Conservation (phyloP, 2,329 filamentous ascomycete species). For the Ascochyta lentis region DNA sequence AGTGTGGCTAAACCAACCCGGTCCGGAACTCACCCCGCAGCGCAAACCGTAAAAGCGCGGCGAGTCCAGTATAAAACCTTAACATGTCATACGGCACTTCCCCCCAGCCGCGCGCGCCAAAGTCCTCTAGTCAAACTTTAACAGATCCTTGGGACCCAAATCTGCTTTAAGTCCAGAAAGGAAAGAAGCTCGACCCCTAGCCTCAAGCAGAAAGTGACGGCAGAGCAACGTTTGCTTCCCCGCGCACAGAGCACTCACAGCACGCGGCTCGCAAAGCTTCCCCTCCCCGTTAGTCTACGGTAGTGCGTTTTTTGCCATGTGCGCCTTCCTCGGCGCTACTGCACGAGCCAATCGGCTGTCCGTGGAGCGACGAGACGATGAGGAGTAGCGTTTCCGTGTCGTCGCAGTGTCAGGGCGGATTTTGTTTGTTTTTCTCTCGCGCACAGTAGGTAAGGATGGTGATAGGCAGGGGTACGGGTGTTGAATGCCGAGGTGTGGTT, state of each 20-base stretch:
- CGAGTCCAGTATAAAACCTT: not conserved
- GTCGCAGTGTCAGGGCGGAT: not conserved
- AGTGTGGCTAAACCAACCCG: not conserved
- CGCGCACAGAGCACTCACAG: conserved; percentile 6
- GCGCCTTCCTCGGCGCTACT: not conserved
- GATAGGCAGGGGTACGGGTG: not conserved
- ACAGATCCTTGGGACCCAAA: not conserved
- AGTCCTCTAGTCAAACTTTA: conserved; percentile 2
- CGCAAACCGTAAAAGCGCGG: not conserved
- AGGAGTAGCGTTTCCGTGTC: not conserved
- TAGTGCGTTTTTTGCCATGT: not conserved
- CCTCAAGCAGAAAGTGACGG: conserved; percentile 5
- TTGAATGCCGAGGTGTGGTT: not conserved
- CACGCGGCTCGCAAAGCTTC: conserved; percentile 1
- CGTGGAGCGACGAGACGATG: not conserved
- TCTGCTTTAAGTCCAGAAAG: not conserved
- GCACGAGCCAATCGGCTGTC: not conserved
- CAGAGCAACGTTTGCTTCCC: not conserved
- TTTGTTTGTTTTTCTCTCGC: not conserved
- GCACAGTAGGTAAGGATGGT: too few relatives aligned
- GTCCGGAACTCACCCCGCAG: conserved; percentile 5
- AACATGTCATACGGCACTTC: not conserved
- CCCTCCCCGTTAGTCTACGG: not conserved
- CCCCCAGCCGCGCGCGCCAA: conserved; percentile 1
- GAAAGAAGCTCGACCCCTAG: not conserved